Base-by-base conservation (phyloP, 225 moss, liverwort and hornwort species). In the Polytrichum formosum region DNA sequence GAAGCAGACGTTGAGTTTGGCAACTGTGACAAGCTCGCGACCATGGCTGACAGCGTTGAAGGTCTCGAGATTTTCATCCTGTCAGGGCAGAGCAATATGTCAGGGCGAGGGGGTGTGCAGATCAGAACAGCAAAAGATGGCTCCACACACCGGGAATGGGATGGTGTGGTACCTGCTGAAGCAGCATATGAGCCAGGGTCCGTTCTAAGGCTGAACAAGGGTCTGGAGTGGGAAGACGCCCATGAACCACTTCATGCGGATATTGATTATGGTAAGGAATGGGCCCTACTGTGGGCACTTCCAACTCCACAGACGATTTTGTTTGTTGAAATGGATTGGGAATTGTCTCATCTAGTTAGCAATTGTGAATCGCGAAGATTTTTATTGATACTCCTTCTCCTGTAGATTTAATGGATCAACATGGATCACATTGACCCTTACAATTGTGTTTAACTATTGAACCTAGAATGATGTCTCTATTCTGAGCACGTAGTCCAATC, bases 21-120 rank as follows among this genome's bases (percentile, higher is more conserved):
- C 20, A 58, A 58, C 4, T 58, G 58, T 23, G 19, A 27, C 60
- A 61, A 69, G 35, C 46, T 30, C 55, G 31, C 59, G 58, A 33
- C 26, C 65, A 80, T 75, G 80, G 77, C 70, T 13, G 67, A 70
- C 60, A 9, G n/a, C 58, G 28, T 27, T 21, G 73, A 66, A 28
- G 29, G 56, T 66, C 65, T 87, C 73, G 92, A 92, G 75, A 81
- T 88, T 23, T 86, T 92, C 73, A 79, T 92, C 63, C 76, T 92
- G 66, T 79, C 88, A 29, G 92, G 92, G 46, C 92, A 92, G 83
- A 92, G 92, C 82, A 92, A 92, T 61, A 92, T 92, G 92, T 80
- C 90, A 10, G 92, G 92, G 30, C 84, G 92, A 27, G 92, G 92
- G 53, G 92, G 92, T n/a, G 53, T 90, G n/a, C 71, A 58, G 27